Evolutionary conservation across 129 eudicot species (phyloP), one percentile per base, ranked within the genome.

Genomic region (Tanacetum coccineum): DNA sequence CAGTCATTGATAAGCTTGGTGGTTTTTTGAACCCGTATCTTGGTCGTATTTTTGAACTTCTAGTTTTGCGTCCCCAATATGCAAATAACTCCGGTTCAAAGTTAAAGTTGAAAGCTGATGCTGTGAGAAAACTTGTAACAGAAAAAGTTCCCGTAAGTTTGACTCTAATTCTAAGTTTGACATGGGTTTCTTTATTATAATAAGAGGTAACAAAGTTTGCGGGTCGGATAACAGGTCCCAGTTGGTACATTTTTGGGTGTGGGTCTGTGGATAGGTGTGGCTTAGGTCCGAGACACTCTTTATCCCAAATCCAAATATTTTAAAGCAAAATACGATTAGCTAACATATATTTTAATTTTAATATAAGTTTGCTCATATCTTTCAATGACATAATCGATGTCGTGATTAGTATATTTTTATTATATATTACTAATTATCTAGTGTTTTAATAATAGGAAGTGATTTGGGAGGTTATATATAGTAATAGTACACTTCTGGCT

Each of bases 11-110:
- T 70, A 86, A 86, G 71, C 87, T 93, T 48, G 98, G 96, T 76
- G 95, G 87, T 17, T 93, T 93, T 68, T 61, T 93, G 44, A 93
- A 81, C 62, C 98, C 98, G 1, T 93, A 86, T 64, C 87, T 88
- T 69, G 75, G 75, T 66, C 82, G 81, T 54, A 81, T 93, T n/a
- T 44, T 93, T 63, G 79, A 83, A 77, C 76, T 93, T 17, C 28
- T 93, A 54, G 76, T 88, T 32, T 85, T 93, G 83, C 81, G 81
- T 61, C 86, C 91, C 11, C 70, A 79, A 44, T 88, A 69, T 22
- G 61, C 83, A 39, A 63, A 70, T 28, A 59, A 68, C 26, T 67
- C 83, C 3, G 81, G 78, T 66, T 74, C 51, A 42, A 93, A 86
- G 67, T 70, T 84, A 63, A 86, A 82, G 73, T 26, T 75, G 67